These are phyloP conservation scores for Pinus taeda DNA, from an alignment of 75 land plant genomes.

Conservation along the genomic window DNA sequence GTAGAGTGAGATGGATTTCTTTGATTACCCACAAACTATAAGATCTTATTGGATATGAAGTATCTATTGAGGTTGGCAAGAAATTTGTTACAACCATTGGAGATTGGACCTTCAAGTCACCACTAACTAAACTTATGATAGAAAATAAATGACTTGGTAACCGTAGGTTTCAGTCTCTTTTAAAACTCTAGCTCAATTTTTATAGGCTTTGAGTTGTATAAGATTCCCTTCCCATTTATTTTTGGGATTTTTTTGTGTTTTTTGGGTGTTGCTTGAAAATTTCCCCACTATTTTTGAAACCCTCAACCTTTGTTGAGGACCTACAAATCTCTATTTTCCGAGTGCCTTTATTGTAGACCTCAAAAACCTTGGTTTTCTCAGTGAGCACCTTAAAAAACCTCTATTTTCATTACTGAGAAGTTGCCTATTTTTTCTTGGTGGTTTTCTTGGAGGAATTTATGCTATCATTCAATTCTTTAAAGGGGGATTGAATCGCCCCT, in stretches of 20 bases:
- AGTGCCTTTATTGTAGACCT: not conserved
- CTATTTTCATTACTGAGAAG: not conserved
- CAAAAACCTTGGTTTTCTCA: not conserved
- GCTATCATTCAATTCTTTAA: not conserved
- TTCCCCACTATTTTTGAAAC: not conserved
- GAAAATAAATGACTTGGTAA: too few relatives aligned
- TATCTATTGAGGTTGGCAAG: too few relatives aligned
- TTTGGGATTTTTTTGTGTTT: not conserved
- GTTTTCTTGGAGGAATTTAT: not conserved
- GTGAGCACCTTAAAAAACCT: not conserved
- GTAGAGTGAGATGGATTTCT: too few relatives aligned
- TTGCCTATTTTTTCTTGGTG: not conserved
- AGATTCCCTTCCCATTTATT: not conserved
- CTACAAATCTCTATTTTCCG: not conserved
- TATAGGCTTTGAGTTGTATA: not conserved
- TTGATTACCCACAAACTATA: too few relatives aligned
- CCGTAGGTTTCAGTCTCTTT: not conserved
- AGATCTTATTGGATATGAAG: too few relatives aligned
- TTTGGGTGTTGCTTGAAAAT: not conserved
- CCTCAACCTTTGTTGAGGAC: not conserved
- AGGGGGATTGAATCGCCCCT: not conserved
- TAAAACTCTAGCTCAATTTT: not conserved
- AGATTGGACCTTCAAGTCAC: too few relatives aligned
- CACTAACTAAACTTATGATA: too few relatives aligned
- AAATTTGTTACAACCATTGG: too few relatives aligned